Conservation (phyloP, 441 rosid genomes). For the Arabidopsis hybrid region DNA sequence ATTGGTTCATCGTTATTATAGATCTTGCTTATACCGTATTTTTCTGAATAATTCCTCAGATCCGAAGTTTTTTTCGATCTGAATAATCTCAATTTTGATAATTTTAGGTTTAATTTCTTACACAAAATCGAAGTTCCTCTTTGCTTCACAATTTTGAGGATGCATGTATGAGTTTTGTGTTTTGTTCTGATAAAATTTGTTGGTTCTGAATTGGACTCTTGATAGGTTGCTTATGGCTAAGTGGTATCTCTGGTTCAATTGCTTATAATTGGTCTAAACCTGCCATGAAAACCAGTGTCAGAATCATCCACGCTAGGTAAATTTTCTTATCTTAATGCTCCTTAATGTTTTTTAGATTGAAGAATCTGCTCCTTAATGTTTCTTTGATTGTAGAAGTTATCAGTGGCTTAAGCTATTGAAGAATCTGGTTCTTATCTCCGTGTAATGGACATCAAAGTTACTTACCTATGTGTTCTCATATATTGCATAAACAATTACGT, state of each 20-base stretch:
- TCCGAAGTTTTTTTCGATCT: background rate
- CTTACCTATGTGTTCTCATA: too few species aligned
- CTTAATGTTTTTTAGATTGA: too few species aligned
- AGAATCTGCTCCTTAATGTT: too few species aligned
- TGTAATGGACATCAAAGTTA: background rate
- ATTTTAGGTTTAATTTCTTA: background rate
- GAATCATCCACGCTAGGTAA: constrained; percentile 92
- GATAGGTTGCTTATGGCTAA: constrained; percentile 84
- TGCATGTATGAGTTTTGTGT: background rate
- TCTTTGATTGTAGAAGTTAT: too few species aligned
- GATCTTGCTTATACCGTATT: background rate
- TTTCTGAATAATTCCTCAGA: background rate
- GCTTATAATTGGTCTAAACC: constrained; percentile 97
- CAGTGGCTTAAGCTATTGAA: background rate
- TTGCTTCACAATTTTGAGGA: background rate
- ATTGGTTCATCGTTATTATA: background rate
- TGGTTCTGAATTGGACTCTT: background rate
- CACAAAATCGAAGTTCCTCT: background rate
- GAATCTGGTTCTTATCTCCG: background rate
- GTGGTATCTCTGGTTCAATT: constrained; percentile 83
- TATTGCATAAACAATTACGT: background rate
- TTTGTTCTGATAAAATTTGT: background rate
- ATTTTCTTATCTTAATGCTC: background rate
- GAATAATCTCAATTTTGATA: constrained; percentile 5
- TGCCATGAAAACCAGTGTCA: constrained; percentile 90